Base-by-base conservation (phyloP, 495 filamentous ascomycete genomes). In the Penicillium dipodomyicola region DNA sequence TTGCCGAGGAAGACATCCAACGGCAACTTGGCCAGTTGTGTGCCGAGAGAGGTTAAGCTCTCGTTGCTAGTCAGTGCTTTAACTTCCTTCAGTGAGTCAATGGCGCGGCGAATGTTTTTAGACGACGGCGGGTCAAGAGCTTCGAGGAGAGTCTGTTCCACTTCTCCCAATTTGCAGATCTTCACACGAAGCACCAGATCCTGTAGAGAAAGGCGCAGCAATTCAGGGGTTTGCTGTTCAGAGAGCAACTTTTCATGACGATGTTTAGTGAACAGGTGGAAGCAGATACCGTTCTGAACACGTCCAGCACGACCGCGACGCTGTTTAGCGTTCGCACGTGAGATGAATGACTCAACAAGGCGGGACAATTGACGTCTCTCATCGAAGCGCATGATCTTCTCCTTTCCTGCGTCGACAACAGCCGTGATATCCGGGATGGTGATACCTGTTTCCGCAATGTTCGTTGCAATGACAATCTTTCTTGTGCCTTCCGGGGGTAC, bases 351-450 rank as follows among this genome's bases (percentile, higher is more conserved):
- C 68, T 96, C 92, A 14, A 94, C 84, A 4, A 98, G 80, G 22
- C 91, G 82, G 4, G 93, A 97, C 17, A 98, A 75, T 64, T 97
- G 94, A 55, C 91, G 82, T 47, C 87, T 81, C 74, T 97, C 94
- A 64, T 98, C 94, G 62, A 95, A 98, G 32, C 84, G 71, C 94
- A 98, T 97, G 65, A 96, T 94, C 58, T 93, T 92, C 69, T 97
- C 93, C 68, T 94, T 96, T 49, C 93, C 92, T 12, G 90, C 87
- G 71, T 97, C 93, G 55, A 97, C 87, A 25, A 97, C 93, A 62
- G 91, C 95, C 5, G 93, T 97, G 35, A 97, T 86, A 69, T 97
- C 93, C 2, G 93, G 93, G 61, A 97, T 97, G 0, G 93, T 97
- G 63, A 97, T 96, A 69, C 92, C 92, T 1, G 93, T 97, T 65